phyloP scores from a whole-genome alignment of 1,284 basidiomycete genomes.

The Peniophora sp. region DNA sequence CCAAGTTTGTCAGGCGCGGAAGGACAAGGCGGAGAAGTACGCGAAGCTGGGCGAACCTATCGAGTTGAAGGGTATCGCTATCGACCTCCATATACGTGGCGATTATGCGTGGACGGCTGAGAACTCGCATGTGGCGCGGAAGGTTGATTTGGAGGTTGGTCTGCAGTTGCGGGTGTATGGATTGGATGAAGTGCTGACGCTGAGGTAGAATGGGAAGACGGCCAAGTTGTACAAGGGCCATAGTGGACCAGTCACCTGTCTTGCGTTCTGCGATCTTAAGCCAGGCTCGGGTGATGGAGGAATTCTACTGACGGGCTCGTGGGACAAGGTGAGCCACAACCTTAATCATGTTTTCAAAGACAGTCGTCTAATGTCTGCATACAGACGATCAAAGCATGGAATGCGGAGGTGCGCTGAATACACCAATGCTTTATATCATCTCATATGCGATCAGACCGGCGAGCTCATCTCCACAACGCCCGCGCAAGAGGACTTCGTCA shows the following conservation, averaged over 20 bases:
- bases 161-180: neutral
- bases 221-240: conserved; percentile 75
- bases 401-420: conserved; percentile 49
- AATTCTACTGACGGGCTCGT: conserved; percentile 78
- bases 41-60: conserved; percentile 74
- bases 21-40: conserved; percentile 63
- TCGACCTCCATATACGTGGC: conserved; percentile 60
- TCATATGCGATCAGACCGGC: neutral
- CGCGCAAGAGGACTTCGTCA: conserved; percentile 87
- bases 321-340: conserved; percentile 62
- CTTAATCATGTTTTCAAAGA: conserved; percentile 8
- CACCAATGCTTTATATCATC: neutral
- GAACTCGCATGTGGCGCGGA: conserved; percentile 68
- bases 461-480: conserved; percentile 55
- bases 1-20: conserved; percentile 42
- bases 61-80: conserved; percentile 63
- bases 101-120: conserved; percentile 80
- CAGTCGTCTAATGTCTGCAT: neutral
- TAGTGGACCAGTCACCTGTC: conserved; percentile 76
- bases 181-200: neutral
- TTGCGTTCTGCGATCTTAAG: conserved; percentile 52
- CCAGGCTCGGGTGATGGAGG: conserved; percentile 28
- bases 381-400: conserved; percentile 80
- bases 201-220: conserved; percentile 69
- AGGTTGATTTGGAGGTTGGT: conserved; percentile 68